These are phyloP conservation scores for Colletotrichum plurivorum DNA, from an alignment of 2,329 filamentous ascomycete genomes.

Conservation along the genomic window DNA sequence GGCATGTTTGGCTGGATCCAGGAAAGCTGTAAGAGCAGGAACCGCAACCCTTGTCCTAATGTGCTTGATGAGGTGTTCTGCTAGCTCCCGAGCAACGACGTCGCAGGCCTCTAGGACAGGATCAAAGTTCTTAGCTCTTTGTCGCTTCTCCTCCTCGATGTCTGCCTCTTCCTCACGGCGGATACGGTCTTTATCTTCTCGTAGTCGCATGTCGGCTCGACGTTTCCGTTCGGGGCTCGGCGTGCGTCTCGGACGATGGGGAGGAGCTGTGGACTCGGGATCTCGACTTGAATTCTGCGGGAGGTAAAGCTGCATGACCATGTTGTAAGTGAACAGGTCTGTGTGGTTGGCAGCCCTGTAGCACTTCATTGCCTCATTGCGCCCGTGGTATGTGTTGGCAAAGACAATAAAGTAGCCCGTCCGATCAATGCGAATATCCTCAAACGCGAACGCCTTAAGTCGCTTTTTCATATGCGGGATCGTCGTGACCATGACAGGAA, in stretches of 20 bases:
- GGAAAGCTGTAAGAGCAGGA: slow-evolving; percentile 82
- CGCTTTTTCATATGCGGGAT: slow-evolving; percentile 92
- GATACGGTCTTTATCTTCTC: slow-evolving; percentile 75
- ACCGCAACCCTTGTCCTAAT: slow-evolving; percentile 90
- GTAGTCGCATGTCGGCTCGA: slow-evolving; percentile 64
- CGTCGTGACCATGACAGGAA: slow-evolving; percentile 88
- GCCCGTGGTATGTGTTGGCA: slow-evolving; percentile 80
- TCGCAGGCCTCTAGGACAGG: slow-evolving; percentile 89
- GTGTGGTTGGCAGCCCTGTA: slow-evolving; percentile 84
- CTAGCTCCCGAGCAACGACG: slow-evolving; percentile 83
- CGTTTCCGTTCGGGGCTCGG: slow-evolving; percentile 52
- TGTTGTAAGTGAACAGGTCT: slow-evolving; percentile 89
- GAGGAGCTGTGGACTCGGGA: slow-evolving; percentile 38
- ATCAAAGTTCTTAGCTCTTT: slow-evolving; percentile 89
- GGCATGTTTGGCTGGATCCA: slow-evolving; percentile 85
- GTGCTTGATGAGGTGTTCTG: slow-evolving; percentile 88
- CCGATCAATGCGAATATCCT: slow-evolving; percentile 85
- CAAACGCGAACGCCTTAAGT: slow-evolving; percentile 85
- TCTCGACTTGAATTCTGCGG: slow-evolving; percentile 44
- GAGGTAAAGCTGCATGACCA: slow-evolving; percentile 86
- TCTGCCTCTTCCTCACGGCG: slow-evolving; percentile 84
- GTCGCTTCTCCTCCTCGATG: slow-evolving; percentile 89
- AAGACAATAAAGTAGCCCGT: slow-evolving; percentile 96
- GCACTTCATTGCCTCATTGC: slow-evolving; percentile 85
- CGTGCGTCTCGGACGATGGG: slow-evolving; percentile 50